Percentiles rank a stretch among this genome's conserved stretches.
Conservation (phyloP, 768 basidiomycete species). For the Tulasnella sp. region DNA sequence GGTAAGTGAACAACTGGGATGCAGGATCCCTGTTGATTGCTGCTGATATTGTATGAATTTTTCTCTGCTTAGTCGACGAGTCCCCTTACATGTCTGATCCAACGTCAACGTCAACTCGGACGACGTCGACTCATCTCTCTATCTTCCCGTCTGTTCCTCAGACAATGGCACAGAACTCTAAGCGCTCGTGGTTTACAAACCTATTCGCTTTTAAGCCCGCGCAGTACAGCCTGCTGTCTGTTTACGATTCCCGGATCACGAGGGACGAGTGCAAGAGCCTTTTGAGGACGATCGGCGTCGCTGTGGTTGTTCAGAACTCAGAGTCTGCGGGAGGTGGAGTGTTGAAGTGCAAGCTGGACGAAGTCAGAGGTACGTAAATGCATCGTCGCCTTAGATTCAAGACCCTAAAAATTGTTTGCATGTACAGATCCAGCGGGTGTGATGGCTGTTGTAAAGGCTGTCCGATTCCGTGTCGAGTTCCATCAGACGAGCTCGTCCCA, state of each 20-base stretch:
- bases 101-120: neutral
- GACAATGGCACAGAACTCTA: constrained; percentile 32
- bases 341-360: constrained; percentile 68
- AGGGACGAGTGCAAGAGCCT: constrained; percentile 62
- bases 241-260: constrained; percentile 32
- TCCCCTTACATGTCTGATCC: constrained; percentile 1
- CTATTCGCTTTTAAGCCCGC: constrained; percentile 78
- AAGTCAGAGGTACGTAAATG: constrained; percentile 35
- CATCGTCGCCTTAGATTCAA: neutral
- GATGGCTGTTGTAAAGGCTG: constrained; percentile 49
- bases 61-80: constrained; percentile 1
- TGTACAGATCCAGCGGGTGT: constrained; percentile 40
- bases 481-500: constrained; percentile 31
- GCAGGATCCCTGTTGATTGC: neutral
- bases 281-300: constrained; percentile 58
- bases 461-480: constrained; percentile 77
- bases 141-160: constrained; percentile 24
- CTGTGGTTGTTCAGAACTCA: constrained; percentile 43
- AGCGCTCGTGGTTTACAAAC: constrained; percentile 71
- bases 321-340: constrained; percentile 40
- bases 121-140: neutral
- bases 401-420: neutral
- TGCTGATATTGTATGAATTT: neutral
- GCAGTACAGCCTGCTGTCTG: constrained; percentile 45
- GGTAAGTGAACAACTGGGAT: neutral